Evolutionary conservation across 2,329 filamentous ascomycete species (phyloP).

Genomic region (Fusarium decemcellulare): DNA sequence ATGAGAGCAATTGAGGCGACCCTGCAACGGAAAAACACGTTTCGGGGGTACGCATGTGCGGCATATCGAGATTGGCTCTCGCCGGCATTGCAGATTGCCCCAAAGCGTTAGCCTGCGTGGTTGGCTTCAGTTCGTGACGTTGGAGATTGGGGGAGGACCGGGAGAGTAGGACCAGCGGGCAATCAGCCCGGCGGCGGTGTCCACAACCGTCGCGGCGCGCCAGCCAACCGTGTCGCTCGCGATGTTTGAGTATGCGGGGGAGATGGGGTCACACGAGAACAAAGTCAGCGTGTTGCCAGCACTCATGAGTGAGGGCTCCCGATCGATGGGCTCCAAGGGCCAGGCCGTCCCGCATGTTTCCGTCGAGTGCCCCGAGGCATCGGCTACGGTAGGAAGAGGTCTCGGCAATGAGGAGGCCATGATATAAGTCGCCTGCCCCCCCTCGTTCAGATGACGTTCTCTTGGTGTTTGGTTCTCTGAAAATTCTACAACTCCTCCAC

Average conservation of each 20-base stretch:
- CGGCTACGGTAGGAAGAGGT: conserved; percentile 49
- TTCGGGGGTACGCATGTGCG: conserved; percentile 21
- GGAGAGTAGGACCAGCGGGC: conserved; percentile 19
- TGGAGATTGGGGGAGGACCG: conserved; percentile 17
- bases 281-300: conserved; percentile 40
- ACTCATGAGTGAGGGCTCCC: conserved; percentile 31
- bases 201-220: conserved; percentile 32
- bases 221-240: conserved; percentile 45
- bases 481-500: conserved; percentile 29
- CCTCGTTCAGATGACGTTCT: conserved; percentile 14
- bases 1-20: conserved; percentile 18
- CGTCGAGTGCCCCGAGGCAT: conserved; percentile 43
- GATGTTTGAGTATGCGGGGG: conserved; percentile 45
- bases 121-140: conserved; percentile 25
- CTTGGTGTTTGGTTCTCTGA: conserved; percentile 22
- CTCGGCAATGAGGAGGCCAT: conserved; percentile 48
- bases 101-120: conserved; percentile 25
- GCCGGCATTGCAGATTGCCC: conserved; percentile 31
- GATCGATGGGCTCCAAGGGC: conserved; percentile 38
- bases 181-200: conserved; percentile 19
- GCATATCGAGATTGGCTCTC: conserved; percentile 32
- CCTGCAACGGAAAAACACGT: conserved; percentile 10
- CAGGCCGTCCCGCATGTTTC: conserved; percentile 51
- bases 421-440: conserved; percentile 43
- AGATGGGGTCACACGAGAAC: conserved; percentile 47